These are phyloP conservation scores for Ettlia oleoabundans DNA, from an alignment of 139 green algal genomes.

Conservation along the genomic window DNA sequence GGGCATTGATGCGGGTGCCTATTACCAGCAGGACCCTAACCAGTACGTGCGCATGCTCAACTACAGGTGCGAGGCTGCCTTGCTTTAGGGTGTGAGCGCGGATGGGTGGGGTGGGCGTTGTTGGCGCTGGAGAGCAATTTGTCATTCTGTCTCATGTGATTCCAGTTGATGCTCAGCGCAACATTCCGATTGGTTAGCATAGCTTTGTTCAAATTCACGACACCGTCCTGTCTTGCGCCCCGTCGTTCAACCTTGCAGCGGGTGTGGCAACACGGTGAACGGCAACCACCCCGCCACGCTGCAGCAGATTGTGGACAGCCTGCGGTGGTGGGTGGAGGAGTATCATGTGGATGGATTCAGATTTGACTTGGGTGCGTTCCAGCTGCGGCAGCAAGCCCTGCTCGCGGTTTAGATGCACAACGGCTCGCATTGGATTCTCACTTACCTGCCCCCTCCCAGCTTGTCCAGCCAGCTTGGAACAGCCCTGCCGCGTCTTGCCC, in stretches of 20 bases:
- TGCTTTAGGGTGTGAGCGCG: background rate
- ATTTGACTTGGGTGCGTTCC: slow-evolving; percentile 84
- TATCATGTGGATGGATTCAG: slow-evolving; percentile 95
- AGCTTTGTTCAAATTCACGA: too few relatives aligned
- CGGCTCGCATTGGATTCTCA: too few relatives aligned
- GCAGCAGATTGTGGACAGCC: slow-evolving; percentile 84
- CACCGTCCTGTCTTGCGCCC: background rate
- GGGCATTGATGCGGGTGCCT: slow-evolving; percentile 82
- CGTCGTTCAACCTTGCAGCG: slow-evolving; percentile 26
- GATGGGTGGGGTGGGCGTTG: background rate
- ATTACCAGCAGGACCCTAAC: slow-evolving; percentile 83
- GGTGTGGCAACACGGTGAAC: slow-evolving; percentile 93
- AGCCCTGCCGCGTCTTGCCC: background rate
- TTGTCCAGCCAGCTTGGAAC: too few relatives aligned
- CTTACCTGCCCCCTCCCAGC: too few relatives aligned
- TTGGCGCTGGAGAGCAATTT: too few relatives aligned
- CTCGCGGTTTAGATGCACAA: too few relatives aligned
- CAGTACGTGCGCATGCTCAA: slow-evolving; percentile 84
- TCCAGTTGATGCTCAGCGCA: too few relatives aligned
- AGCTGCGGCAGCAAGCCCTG: background rate
- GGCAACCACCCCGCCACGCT: slow-evolving; percentile 82
- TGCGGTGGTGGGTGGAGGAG: slow-evolving; percentile 83
- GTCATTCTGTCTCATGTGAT: too few relatives aligned
- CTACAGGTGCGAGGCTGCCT: slow-evolving; percentile 48
- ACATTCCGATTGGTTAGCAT: too few relatives aligned